Evolutionary conservation across 75 land plant genomes (phyloP).

Genomic region (Cupressus sempervirens): DNA sequence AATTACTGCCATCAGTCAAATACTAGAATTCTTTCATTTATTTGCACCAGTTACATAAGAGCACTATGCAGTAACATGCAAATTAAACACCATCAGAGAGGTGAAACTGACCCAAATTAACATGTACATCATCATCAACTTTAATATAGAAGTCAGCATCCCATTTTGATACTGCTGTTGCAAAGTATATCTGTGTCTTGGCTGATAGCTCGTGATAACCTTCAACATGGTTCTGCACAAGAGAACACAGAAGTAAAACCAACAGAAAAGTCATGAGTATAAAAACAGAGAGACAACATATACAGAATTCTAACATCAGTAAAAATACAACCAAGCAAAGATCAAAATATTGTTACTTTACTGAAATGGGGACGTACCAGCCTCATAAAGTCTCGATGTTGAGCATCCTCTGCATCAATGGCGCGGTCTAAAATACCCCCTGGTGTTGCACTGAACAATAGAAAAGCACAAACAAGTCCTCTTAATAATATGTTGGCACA

Average conservation of each 20-base stretch:
- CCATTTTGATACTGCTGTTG: conserved; percentile 76
- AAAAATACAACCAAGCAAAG: background rate
- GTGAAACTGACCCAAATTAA: conserved; percentile 57
- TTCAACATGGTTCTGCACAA: conserved; percentile 73
- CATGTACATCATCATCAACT: conserved; percentile 90
- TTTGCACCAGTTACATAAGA: conserved; percentile 9
- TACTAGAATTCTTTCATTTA: background rate
- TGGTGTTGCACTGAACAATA: conserved; percentile 65
- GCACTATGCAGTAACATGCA: background rate
- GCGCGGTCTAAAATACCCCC: conserved; percentile 90
- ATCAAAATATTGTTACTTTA: background rate
- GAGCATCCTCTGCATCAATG: conserved; percentile 84
- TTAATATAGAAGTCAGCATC: conserved; percentile 85
- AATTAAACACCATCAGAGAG: conserved; percentile 3
- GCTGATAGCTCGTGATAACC: conserved; percentile 82
- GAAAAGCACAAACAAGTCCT: conserved; percentile 3
- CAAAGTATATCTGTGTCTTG: conserved; percentile 75
- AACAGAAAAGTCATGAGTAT: background rate
- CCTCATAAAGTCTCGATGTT: conserved; percentile 75
- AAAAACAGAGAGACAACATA: background rate
- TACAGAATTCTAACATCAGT: background rate
- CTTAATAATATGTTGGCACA: background rate
- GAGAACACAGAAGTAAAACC: background rate
- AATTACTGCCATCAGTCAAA: background rate
- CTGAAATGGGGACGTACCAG: conserved; percentile 39